Base-by-base conservation (phyloP, 345 rosid species). In the Eucalyptus guilfoylei region DNA sequence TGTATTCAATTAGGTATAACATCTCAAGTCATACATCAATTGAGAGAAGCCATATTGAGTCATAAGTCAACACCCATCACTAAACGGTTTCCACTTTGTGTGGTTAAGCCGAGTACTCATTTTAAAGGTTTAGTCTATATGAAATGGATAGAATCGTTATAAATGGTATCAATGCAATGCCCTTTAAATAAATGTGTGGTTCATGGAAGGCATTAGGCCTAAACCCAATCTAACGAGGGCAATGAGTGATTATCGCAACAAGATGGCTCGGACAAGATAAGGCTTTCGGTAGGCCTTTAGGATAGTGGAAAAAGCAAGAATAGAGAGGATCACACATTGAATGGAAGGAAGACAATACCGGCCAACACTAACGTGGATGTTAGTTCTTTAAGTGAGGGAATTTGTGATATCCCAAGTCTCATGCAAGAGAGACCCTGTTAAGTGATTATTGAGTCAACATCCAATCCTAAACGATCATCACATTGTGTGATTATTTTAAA, bases 241-340 rank as follows among this genome's bases (percentile, higher is more conserved):
- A n/a, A 14, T n/a, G 11, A 64, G 19, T 64, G 37, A n/a, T 64
- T 14, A 9, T 64, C 21, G 6, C 11, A 30, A 4, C 23, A 34
- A 34, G 44, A 69, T 3, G 13, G 24, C 80, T 69, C 4, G 7
- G 24, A 34, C 80, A 32, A 69, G 44, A 34, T 34, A 34, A 34
- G 21, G 42, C 42, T 8, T 8, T 16, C 1, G 1, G 2, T 32
- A 67, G 6, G 21, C 40, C 17, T 67, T 19, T 69, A 69, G 44
- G 42, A 34, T 69, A 11, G 80, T 0, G 4, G 80, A 69, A 34
- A 69, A 11, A 40, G 7, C 2, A 34, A 0, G 44, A n/a, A 32
- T 67, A n/a, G 2, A 67, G 9, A 5, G 23, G 26, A 10, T 5
- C 4, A 0, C 26, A 5, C 44, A 37, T 72, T 21, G 13, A 37